Conservation (phyloP, 805 yeast genomes). For the Jamesozyma piceae region DNA sequence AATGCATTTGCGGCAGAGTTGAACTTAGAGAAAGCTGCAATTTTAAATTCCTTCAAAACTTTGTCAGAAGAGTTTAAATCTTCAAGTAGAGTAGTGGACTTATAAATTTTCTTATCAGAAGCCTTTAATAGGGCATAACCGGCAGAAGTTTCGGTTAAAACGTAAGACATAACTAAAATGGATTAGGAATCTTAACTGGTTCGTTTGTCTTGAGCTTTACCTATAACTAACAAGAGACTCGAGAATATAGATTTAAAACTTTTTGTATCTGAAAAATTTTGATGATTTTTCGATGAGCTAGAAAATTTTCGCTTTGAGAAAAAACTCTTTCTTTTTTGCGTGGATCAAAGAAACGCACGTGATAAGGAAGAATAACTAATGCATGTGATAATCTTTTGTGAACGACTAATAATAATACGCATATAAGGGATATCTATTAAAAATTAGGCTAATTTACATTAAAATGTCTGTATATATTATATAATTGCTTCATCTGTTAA, state of each 20-base stretch:
- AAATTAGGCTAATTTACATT: too few relatives aligned
- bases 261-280: slow-evolving; percentile 1
- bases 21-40: slow-evolving; percentile 92
- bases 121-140: slow-evolving; percentile 97
- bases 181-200: not conserved
- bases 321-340: not conserved
- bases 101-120: slow-evolving; percentile 93
- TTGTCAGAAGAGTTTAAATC: slow-evolving; percentile 77
- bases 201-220: not conserved
- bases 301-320: slow-evolving; percentile 11
- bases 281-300: slow-evolving; percentile 24
- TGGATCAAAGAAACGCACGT: too few relatives aligned
- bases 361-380: too few relatives aligned
- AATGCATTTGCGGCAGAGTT: slow-evolving; percentile 90
- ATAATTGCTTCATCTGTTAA: too few relatives aligned
- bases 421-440: too few relatives aligned
- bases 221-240: not conserved
- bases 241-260: not conserved
- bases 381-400: too few relatives aligned
- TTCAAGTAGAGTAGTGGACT: slow-evolving; percentile 60
- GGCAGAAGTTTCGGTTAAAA: slow-evolving; percentile 95
- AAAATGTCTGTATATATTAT: too few relatives aligned
- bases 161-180: slow-evolving; percentile 54
- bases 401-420: too few relatives aligned
- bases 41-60: slow-evolving; percentile 82